These are phyloP conservation scores for Trametes sanguinea DNA, from an alignment of 768 basidiomycete species.

Conservation along the genomic window DNA sequence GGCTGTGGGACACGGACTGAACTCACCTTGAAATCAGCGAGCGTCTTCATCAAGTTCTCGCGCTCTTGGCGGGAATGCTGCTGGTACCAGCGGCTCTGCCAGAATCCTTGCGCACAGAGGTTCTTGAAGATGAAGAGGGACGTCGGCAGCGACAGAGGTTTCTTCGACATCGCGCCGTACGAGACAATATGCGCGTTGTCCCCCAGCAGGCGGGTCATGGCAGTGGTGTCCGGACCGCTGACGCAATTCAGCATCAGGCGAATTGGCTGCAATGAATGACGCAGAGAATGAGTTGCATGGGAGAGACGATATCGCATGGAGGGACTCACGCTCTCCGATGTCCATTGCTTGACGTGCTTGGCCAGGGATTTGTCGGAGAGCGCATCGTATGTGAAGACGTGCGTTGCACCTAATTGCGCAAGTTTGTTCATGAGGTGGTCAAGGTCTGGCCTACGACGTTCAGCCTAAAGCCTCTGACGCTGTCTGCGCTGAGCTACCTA, in stretches of 20 bases:
- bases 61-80: slow-evolving; percentile 47
- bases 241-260: slow-evolving; percentile 58
- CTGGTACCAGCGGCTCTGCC: slow-evolving; percentile 74
- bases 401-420: slow-evolving; percentile 65
- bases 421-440: slow-evolving; percentile 59
- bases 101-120: slow-evolving; percentile 73
- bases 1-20: background rate
- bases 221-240: slow-evolving; percentile 65
- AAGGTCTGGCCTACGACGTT: slow-evolving; percentile 35
- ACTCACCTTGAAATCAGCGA: slow-evolving; percentile 53
- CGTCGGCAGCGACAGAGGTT: slow-evolving; percentile 74
- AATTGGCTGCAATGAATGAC: slow-evolving; percentile 36
- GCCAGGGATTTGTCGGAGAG: slow-evolving; percentile 58
- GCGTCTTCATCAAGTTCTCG: slow-evolving; percentile 37
- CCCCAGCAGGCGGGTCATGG: slow-evolving; percentile 70
- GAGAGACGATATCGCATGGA: background rate
- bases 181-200: slow-evolving; percentile 75
- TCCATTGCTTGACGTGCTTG: slow-evolving; percentile 62
- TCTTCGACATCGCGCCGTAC: slow-evolving; percentile 90
- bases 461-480: background rate
- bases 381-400: slow-evolving; percentile 79
- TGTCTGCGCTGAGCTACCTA: slow-evolving; percentile 42
- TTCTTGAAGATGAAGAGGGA: slow-evolving; percentile 86
- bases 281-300: background rate
- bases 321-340: slow-evolving; percentile 53